Evolutionary conservation across 805 yeast genomes (phyloP), one percentile per base, ranked within the genome.

Genomic region (Sugiyamaella qingdaonensis): DNA sequence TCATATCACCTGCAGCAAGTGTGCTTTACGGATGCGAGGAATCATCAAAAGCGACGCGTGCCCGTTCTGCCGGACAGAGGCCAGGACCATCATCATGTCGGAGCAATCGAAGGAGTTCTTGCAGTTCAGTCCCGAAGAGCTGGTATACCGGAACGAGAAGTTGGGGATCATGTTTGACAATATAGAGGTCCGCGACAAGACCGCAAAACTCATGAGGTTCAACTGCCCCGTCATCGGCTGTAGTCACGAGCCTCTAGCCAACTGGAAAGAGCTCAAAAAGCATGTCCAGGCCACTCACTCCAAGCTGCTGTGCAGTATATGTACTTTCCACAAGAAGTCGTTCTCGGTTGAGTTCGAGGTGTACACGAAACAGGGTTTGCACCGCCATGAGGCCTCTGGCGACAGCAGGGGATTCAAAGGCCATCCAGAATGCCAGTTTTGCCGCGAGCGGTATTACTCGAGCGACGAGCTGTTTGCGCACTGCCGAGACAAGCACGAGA

Each of bases 341-440:
- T 92, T 94, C 66, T 78, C 88, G 2, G 67, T 73, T 5, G 98
- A 94, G 64, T 73, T 88, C 49, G 74, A 76, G 43, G 66, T 86
- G 13, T 88, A 80, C 65, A 77, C 82, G 0, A 75, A 75, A 36
- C 79, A 79, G 51, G 84, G 81, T 60, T 73, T 92, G 43, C 81
- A 80, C 55, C 75, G 70, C 43, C 99, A 94, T 69, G 84, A 85
- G 64, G 68, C 75, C 2, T 75, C 72, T 36, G 97, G 97, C 48
- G 96, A 91, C 62, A 72, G 73, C 7, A 49, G 55, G 19, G 96
- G 96, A 0, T 91, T 91, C 68, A 74, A 69, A 10, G 98, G 98
- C 0, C 98, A 91, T 66, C 97, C 98, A 0, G 72, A 76, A 57
- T 94, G 99, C 74, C 79, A 79, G 58, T 86, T 88, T 66, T 94